Evolutionary conservation across 192 early-diverging fungal species (phyloP), one percentile per base, ranked within the genome.

Genomic region (Coemansia sp.): DNA sequence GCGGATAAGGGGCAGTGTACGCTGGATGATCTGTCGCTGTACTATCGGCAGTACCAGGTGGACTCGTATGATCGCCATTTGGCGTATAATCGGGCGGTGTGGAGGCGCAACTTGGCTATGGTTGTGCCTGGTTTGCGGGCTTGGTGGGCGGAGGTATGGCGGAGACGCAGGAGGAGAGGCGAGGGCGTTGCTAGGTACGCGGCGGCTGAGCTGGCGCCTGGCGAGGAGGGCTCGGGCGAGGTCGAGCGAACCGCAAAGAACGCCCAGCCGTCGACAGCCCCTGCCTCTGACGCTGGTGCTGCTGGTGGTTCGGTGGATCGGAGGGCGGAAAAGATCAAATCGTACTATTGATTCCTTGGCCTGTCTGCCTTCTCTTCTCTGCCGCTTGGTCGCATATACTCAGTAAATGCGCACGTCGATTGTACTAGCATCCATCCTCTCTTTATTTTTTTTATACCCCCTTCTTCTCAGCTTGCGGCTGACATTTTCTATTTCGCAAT

Each of bases 321-420:
- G 22, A 49, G 71, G 13, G 71, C 58, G 10, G 71, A 73, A 27
- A 73, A 73, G 51, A 73, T 73, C 19, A 59, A 60, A 9, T 73
- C 71, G 3, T 73, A 73, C 50, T 73, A 32, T 32, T 32, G 30
- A 32, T 5, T n/a, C n/a, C n/a, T n/a, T 5, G 30, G 30, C 30
- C 30, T 32, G 30, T 11, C 11, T n/a, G n/a, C n/a, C n/a, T n/a
- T n/a, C n/a, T n/a, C n/a, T n/a, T n/a, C n/a, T n/a, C n/a, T n/a
- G n/a, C n/a, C n/a, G n/a, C n/a, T n/a, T n/a, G n/a, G n/a, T n/a
- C n/a, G n/a, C n/a, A n/a, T n/a, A n/a, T n/a, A n/a, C n/a, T n/a
- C n/a, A n/a, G n/a, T n/a, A n/a, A n/a, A n/a, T n/a, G n/a, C n/a
- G n/a, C n/a, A n/a, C n/a, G n/a, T n/a, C n/a, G n/a, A n/a, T n/a